These are phyloP conservation scores for Cystobasidium pallidum DNA, from an alignment of 1,284 basidiomycete genomes.

Conservation along the genomic window DNA sequence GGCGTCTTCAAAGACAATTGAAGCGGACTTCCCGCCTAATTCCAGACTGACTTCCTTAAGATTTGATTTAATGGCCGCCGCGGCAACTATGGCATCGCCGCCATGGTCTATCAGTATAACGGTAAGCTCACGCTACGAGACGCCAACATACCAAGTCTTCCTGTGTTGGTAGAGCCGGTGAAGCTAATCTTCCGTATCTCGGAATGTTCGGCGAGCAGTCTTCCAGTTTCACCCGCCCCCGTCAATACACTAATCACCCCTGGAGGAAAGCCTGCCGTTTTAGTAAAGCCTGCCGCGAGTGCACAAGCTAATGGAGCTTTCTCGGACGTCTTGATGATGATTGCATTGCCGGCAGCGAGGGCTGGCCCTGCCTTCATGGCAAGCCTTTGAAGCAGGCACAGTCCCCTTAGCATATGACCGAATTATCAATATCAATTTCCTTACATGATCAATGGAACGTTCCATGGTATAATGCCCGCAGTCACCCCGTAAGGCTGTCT, in stretches of 20 bases:
- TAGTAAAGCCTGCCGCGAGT: conserved; percentile 46
- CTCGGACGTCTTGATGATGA: conserved; percentile 55
- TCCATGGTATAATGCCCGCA: conserved; percentile 48
- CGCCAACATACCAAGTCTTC: not conserved
- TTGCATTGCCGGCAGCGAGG: conserved; percentile 53
- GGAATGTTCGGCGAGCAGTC: conserved; percentile 1
- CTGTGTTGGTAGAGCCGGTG: conserved; percentile 16
- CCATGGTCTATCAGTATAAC: not conserved
- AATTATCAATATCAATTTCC: not conserved
- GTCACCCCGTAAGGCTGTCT: conserved; percentile 46
- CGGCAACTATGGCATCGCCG: not conserved
- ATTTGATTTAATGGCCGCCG: conserved; percentile 12
- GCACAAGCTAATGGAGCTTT: conserved; percentile 52
- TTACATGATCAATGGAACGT: conserved; percentile 48
- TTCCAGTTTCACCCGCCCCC: conserved; percentile 7
- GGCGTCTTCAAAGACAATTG: conserved; percentile 15
- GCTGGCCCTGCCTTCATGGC: conserved; percentile 54
- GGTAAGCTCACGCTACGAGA: conserved; percentile 1
- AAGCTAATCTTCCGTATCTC: conserved; percentile 19
- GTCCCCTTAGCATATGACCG: not conserved
- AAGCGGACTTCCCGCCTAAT: conserved; percentile 18
- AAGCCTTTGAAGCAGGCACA: conserved; percentile 24
- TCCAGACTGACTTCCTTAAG: conserved; percentile 26
- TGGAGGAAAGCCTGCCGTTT: conserved; percentile 51
- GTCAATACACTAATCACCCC: conserved; percentile 49